Evolutionary conservation across 768 basidiomycete species (phyloP).

Genomic region (Mycena olivaceomarginata): DNA sequence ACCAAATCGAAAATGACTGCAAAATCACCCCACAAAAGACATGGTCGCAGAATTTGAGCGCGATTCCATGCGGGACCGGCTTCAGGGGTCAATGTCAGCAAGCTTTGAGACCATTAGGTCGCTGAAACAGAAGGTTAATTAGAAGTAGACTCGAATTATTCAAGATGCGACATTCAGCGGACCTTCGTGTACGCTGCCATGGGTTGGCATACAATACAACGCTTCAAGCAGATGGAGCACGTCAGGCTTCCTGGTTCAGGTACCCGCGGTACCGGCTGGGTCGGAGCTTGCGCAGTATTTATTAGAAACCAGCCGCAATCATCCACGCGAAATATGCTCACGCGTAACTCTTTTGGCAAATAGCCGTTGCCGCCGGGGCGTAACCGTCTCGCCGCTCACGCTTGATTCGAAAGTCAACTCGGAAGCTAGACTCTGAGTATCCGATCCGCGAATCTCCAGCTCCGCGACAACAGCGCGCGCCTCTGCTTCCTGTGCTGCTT

Average conservation of each 20-base stretch:
- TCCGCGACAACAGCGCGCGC: slow-evolving; percentile 16
- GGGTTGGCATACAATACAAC: slow-evolving; percentile 35
- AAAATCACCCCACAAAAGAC: slow-evolving; percentile 43
- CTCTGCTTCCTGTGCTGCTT: slow-evolving; percentile 23
- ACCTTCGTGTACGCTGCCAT: slow-evolving; percentile 40
- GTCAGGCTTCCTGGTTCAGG: not conserved
- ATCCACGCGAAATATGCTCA: slow-evolving; percentile 25
- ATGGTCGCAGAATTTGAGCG: slow-evolving; percentile 37
- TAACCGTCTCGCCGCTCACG: slow-evolving; percentile 10
- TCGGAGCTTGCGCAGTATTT: slow-evolving; percentile 5
- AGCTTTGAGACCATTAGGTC: slow-evolving; percentile 17
- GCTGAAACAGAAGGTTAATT: not conserved
- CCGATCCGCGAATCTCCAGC: not conserved
- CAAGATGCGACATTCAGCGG: not conserved
- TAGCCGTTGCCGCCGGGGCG: slow-evolving; percentile 18
- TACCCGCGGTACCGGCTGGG: not conserved
- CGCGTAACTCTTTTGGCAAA: slow-evolving; percentile 19
- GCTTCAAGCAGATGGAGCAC: slow-evolving; percentile 24
- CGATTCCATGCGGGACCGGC: slow-evolving; percentile 23
- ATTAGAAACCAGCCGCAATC: not conserved
- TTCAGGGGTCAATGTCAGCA: not conserved
- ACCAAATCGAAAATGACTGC: not conserved
- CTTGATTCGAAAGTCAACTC: no score
- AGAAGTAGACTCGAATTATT: not conserved
- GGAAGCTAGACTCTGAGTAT: not conserved